Conservation (phyloP, 2,329 filamentous ascomycete species). For the Elsinoe necatrix region DNA sequence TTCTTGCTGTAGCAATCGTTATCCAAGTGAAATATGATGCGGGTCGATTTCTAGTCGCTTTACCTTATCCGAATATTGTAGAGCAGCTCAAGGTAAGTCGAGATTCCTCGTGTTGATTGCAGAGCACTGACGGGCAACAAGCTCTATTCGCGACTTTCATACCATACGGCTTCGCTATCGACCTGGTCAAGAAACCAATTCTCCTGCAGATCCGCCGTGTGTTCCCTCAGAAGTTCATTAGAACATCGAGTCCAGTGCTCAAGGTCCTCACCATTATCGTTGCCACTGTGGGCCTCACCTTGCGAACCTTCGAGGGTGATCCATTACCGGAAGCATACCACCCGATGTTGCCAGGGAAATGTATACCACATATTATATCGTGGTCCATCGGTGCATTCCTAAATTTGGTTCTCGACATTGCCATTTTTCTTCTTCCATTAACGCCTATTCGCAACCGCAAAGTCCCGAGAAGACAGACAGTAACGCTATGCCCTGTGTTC, state of each 20-base stretch:
- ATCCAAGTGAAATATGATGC: not conserved
- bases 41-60: not conserved
- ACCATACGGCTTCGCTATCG: not conserved
- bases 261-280: not conserved
- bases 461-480: not conserved
- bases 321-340: not conserved
- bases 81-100: not conserved
- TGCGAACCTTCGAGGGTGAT: slow-evolving; percentile 13
- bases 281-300: not conserved
- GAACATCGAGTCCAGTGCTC: not conserved
- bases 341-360: not conserved
- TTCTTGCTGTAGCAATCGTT: not conserved
- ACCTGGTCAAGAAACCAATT: not conserved
- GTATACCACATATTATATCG: not conserved
- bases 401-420: slow-evolving; percentile 1
- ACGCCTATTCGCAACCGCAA: not conserved
- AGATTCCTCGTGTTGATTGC: not conserved
- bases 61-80: not conserved
- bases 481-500: slow-evolving; percentile 3
- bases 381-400: not conserved
- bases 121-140: not conserved
- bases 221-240: not conserved
- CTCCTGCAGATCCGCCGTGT: not conserved
- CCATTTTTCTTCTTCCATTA: not conserved
- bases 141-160: not conserved